Evolutionary conservation across 176 grass and related monocot species (phyloP).

Genomic region (Phragmites australis): DNA sequence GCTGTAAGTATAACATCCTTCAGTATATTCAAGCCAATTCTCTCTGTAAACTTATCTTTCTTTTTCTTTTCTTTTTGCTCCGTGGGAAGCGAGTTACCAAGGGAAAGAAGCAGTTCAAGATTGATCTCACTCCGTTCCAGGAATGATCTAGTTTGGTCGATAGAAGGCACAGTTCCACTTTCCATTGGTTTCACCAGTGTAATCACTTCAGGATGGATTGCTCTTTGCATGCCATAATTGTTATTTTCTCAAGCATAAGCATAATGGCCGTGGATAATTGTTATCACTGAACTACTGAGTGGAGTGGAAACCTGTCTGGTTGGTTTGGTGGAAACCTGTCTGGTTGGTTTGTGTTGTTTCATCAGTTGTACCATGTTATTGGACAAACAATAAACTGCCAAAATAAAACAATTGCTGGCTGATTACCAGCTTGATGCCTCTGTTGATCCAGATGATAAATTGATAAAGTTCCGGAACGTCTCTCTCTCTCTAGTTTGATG

Average conservation of each 20-base stretch:
- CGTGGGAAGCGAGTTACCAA: constrained; percentile 62
- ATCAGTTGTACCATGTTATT: not conserved
- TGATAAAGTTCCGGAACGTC: not conserved
- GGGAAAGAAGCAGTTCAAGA: constrained; percentile 74
- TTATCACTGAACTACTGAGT: not conserved
- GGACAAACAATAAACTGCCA: not conserved
- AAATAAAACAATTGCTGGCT: not conserved
- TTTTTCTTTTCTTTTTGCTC: not conserved
- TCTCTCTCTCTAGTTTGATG: not conserved
- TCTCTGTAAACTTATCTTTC: not conserved
- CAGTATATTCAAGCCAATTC: not conserved
- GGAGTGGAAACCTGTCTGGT: not conserved
- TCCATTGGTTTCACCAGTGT: not conserved
- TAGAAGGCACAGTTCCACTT: not conserved
- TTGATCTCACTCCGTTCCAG: constrained; percentile 69
- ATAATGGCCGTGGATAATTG: not conserved
- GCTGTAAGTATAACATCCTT: constrained; percentile 60
- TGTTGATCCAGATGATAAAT: not conserved
- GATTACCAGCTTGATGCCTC: not conserved
- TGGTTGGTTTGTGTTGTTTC: not conserved
- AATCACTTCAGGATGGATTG: not conserved
- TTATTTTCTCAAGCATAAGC: not conserved
- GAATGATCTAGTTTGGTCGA: constrained; percentile 31
- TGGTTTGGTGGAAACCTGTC: not conserved
- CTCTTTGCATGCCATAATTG: not conserved